Evolutionary conservation across 495 filamentous ascomycete genomes (phyloP), one percentile per base, ranked within the genome.

Genomic region (Aspergillus ostianus): DNA sequence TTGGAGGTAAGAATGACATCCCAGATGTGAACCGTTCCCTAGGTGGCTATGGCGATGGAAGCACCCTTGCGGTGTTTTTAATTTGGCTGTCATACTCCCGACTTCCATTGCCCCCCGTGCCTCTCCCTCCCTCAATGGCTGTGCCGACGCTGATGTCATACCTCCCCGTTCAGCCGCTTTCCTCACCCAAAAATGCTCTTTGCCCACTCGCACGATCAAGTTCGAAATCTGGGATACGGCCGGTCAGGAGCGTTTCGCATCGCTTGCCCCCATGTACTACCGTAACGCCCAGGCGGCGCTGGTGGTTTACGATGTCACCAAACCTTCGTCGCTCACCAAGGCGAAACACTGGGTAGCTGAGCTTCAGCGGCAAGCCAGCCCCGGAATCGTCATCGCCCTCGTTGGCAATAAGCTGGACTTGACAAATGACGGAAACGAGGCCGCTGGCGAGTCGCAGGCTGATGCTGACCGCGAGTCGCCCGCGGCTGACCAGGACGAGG

Each of bases 161-260:
- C 36, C 13, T 46, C 19, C 26, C 19, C 13, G 18, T 20, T 41
- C 73, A 98, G 94, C 94, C 66, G 94, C 94, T 64, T 98, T 98
- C 78, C 82, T 98, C 55, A 98, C 94, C 62, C 94, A 98, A 74
- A 98, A 98, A 87, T 96, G 92, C 80, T 91, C 89, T 63, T 90
- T 98, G 21, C 95, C 94, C 18, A 92, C 88, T 65, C 87, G 94
- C 57, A 98, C 91, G 59, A 98, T 98, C 81, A 98, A 98, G 77
- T 98, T 98, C 67, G 94, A 98, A 77, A 98, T 98, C 67, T 98
- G 94, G 94, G 94, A 98, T 83, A 98, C 94, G 5, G 94, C 95
- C 32, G 94, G 94, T 67, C 94, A 98, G 77, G 94, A 98, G 77
- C 91, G 94, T 56, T 98, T 98, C 73, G 94, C 94, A 58, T 94